Conservation (phyloP, 108 stramenopile genomes). For the Nitzschia sp. region DNA sequence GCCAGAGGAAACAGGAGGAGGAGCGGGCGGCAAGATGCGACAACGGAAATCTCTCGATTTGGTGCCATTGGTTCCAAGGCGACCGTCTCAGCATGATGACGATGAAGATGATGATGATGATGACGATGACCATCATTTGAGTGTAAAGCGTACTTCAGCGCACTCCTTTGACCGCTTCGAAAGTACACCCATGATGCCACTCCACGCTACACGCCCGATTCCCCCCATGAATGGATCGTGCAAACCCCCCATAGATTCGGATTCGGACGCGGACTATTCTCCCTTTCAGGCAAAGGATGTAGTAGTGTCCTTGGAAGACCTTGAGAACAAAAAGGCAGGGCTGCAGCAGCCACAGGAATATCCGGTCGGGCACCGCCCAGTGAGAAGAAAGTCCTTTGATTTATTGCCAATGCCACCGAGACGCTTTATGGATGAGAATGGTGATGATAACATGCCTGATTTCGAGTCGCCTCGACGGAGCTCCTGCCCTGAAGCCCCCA, state of each 20-base stretch:
- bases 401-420: conserved; percentile 4
- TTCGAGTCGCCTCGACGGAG: background rate
- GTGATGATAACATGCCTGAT: background rate
- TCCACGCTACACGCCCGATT: background rate
- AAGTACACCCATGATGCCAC: background rate
- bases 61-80: background rate
- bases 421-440: conserved; percentile 8
- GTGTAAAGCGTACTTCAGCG: background rate
- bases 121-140: background rate
- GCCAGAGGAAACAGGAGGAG: background rate
- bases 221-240: no score
- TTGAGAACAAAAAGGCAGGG: conserved; percentile 4
- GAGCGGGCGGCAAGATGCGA: background rate
- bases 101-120: background rate
- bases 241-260: background rate
- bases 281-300: conserved; percentile 1
- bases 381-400: conserved; percentile 1
- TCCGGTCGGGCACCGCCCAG: no score
- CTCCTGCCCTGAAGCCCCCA: background rate
- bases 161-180: background rate
- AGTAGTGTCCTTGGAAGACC: conserved; percentile 6
- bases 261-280: background rate
- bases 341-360: background rate
- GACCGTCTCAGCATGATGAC: background rate
- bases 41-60: conserved; percentile 5